Evolutionary conservation across 441 rosid species (phyloP), one percentile per base, ranked within the genome.

Genomic region (Gossypium gossypioides): DNA sequence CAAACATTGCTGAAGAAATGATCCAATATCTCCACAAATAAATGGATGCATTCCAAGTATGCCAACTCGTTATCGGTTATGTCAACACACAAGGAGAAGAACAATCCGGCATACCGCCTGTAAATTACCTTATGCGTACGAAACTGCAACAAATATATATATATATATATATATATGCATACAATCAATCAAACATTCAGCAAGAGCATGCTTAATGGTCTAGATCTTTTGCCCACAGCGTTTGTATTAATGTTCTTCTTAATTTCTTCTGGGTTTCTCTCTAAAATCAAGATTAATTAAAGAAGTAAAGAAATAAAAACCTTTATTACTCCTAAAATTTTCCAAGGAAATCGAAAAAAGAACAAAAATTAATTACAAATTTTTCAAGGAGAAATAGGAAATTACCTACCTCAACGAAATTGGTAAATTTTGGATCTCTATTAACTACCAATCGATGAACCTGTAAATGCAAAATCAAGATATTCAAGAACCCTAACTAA

Each of bases 1-100:
- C 99, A 95, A 40, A 95, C 99, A 74, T 92, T 95, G 91, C 99
- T 95, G 87, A 95, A 95, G 89, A 92, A 95, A 86, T 92, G 99
- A 76, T 95, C 99, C 84, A 95, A 79, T 37, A 95, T 89, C 87
- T 95, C 99, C 69, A 95, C 97, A 78, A 95, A 95, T 75, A 95
- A 82, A 78, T 95, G 99, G 76, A 95, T 95, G 79, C 93, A 81
- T 81, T 95, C 99, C 75, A 95, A 75, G 82, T 92, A 92, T 59
- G 97, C 99, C 86, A 95, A 81, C 73, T 95, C 99, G 68, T 92
- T 95, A 74, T 95, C 99, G 0, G 97, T 94, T 72, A 94, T 92
- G 72, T 94, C 99, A 9, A 94, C 99, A 50, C 99, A 92, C 67
- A 94, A 77, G 0, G 99, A 91, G 85, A 94, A 94, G 74, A 94